phyloP scores from a whole-genome alignment of 2,329 filamentous ascomycete genomes.

The Chaetomium strumarium region DNA sequence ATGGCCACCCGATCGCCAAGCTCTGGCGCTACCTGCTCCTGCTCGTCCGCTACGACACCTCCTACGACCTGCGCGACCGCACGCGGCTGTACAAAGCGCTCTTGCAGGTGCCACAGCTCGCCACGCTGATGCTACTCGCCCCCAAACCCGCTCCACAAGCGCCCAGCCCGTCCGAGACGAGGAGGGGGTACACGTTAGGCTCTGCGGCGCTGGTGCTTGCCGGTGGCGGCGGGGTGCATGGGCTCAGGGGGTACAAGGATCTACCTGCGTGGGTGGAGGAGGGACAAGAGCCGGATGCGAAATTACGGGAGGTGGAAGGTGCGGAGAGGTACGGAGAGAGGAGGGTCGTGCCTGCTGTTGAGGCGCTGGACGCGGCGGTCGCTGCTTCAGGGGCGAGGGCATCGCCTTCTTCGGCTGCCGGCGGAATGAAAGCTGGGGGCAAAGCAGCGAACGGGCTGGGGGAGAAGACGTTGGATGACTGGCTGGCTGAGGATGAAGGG shows the following conservation, averaged over 20 bases:
- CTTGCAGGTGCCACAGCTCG: constrained; percentile 76
- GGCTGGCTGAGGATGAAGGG: constrained; percentile 70
- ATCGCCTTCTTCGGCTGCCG: constrained; percentile 17
- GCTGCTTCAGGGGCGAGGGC: constrained; percentile 38
- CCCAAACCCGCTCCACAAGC: constrained; percentile 91
- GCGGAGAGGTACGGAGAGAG: constrained; percentile 33
- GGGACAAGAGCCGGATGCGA: constrained; percentile 72
- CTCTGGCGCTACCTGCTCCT: constrained; percentile 83
- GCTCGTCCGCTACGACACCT: constrained; percentile 85
- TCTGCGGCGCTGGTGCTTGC: constrained; percentile 82
- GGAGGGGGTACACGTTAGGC: constrained; percentile 72
- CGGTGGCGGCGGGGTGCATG: constrained; percentile 65
- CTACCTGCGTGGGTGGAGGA: constrained; percentile 80
- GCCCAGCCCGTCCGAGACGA: constrained; percentile 79
- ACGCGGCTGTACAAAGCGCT: constrained; percentile 83
- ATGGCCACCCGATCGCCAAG: constrained; percentile 62
- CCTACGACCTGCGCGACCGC: constrained; percentile 90
- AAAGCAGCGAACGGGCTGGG: constrained; percentile 41
- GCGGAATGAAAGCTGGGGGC: neutral
- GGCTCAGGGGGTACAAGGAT: constrained; percentile 69
- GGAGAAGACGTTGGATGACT: constrained; percentile 84
- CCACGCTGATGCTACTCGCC: constrained; percentile 82
- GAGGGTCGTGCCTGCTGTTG: constrained; percentile 51
- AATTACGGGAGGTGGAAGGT: constrained; percentile 52
- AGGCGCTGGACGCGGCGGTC: constrained; percentile 56